A percentile compares a stretch with the other conserved stretches of the same genome.
Evolutionary conservation across 345 rosid species (phyloP).

Genomic region (Pugionium dolabratum): DNA sequence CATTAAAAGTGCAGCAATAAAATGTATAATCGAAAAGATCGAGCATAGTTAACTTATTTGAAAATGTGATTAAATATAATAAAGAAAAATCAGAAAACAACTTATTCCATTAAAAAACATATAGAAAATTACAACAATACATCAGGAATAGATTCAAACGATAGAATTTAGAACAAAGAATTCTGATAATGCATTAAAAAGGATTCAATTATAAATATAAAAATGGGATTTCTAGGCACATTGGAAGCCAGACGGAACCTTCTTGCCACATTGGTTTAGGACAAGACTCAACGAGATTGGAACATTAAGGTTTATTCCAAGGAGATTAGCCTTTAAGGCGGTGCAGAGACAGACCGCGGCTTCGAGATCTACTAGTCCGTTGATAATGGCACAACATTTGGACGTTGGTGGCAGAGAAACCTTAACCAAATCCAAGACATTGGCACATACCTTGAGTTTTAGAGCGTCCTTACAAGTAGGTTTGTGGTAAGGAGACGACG

Average conservation of each 20-base stretch:
- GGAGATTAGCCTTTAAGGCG: constrained; percentile 19
- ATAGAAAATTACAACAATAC: no score
- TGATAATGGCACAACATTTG: constrained; percentile 27
- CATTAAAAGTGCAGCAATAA: no score
- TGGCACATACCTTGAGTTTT: constrained; percentile 32
- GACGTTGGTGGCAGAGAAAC: constrained; percentile 24
- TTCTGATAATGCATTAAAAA: no score
- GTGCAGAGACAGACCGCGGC: constrained; percentile 32
- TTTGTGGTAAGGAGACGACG: constrained; percentile 20
- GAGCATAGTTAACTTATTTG: no score
- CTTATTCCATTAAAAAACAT: no score
- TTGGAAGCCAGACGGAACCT: constrained; percentile 22
- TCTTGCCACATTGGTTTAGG: constrained; percentile 25
- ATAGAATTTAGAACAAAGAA: no score
- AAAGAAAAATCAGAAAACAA: no score
- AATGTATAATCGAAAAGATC: no score
- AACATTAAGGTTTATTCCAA: constrained; percentile 24
- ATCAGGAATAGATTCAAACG: no score
- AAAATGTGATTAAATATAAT: no score
- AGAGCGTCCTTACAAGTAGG: constrained; percentile 31
- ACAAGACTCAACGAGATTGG: constrained; percentile 25
- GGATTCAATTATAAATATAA: no score
- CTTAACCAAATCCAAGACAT: constrained; percentile 31
- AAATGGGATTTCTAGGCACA: constrained; percentile 14
- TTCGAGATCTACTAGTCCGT: constrained; percentile 13